Evolutionary conservation across 2,329 filamentous ascomycete species (phyloP).

Genomic region (Cephalotrichum gorgonifer): DNA sequence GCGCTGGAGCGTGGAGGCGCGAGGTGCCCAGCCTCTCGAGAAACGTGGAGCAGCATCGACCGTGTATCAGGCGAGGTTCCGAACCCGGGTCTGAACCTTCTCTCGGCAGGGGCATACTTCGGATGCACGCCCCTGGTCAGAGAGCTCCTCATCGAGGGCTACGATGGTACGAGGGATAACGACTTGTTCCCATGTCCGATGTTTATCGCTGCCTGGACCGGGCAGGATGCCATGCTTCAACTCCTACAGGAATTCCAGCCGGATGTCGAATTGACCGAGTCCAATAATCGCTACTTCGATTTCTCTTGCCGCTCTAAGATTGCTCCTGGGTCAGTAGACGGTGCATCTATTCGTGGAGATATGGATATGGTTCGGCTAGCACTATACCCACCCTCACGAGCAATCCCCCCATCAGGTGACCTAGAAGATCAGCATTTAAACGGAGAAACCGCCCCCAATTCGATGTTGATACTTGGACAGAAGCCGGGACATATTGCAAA

Average conservation of each 20-base stretch:
- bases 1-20: background rate
- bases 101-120: background rate
- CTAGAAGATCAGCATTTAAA: background rate
- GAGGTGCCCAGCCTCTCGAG: background rate
- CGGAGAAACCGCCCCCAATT: background rate
- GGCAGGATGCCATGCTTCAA: background rate
- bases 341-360: background rate
- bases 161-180: background rate
- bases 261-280: background rate
- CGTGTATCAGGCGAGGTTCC: background rate
- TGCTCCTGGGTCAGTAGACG: background rate
- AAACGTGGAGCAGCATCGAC: background rate
- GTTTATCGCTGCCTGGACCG: conserved; percentile 1
- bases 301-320: background rate
- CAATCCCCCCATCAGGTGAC: background rate
- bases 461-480: background rate
- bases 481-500: background rate
- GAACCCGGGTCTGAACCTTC: background rate
- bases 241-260: background rate
- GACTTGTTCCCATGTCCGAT: background rate
- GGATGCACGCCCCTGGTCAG: background rate
- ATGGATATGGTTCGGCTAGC: conserved; percentile 1
- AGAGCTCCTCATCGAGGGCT: background rate
- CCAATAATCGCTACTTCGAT: background rate
- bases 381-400: background rate